Evolutionary conservation across 2,329 filamentous ascomycete genomes (phyloP).

Genomic region (Botrytis medusae): DNA sequence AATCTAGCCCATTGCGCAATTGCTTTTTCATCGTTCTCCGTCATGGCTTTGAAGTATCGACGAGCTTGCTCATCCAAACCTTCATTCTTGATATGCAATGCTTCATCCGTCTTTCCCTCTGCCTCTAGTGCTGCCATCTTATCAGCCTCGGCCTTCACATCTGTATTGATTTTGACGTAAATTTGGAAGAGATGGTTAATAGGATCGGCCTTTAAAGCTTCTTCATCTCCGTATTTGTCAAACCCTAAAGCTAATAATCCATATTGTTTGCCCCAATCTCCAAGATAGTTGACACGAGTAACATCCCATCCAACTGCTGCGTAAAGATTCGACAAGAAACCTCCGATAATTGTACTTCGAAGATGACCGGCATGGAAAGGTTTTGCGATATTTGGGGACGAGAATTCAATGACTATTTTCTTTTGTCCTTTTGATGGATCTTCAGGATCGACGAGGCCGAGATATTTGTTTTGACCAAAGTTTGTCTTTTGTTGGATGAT

Average conservation of each 20-base stretch:
- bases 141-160: constrained; percentile 65
- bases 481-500: constrained; percentile 60
- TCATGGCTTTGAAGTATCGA: constrained; percentile 69
- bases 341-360: constrained; percentile 74
- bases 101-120: constrained; percentile 47
- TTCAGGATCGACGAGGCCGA: constrained; percentile 60
- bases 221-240: constrained; percentile 72
- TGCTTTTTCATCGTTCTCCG: constrained; percentile 62
- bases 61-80: constrained; percentile 73
- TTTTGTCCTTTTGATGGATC: constrained; percentile 53
- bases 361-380: constrained; percentile 76
- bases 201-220: constrained; percentile 67
- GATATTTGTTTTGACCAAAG: constrained; percentile 64
- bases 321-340: constrained; percentile 70
- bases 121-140: constrained; percentile 51
- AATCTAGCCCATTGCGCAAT: constrained; percentile 65
- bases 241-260: constrained; percentile 71
- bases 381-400: constrained; percentile 83
- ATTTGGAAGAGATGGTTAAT: constrained; percentile 82
- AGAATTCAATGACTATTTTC: constrained; percentile 74
- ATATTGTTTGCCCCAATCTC: constrained; percentile 77
- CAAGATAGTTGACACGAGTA: constrained; percentile 70
- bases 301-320: constrained; percentile 69
- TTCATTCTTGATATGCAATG: constrained; percentile 50
- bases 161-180: constrained; percentile 71